Percentiles rank a stretch among this genome's conserved stretches.
phyloP scores from a whole-genome alignment of 441 rosid genomes.

The Erysimum cheiri region DNA sequence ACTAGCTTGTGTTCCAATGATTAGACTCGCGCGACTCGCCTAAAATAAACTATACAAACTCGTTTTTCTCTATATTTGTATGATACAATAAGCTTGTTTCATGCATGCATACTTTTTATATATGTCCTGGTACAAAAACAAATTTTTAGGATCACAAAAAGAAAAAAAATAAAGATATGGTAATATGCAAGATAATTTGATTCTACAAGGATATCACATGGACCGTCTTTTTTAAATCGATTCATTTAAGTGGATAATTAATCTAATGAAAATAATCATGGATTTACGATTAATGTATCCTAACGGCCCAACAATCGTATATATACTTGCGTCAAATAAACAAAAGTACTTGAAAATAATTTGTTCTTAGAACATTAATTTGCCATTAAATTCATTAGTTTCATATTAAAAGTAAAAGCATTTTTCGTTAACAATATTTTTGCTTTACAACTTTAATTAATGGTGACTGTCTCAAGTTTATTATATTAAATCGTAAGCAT shows the following conservation, averaged over 20 bases:
- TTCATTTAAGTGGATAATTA: background rate
- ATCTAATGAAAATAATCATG: background rate
- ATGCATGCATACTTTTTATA: constrained; percentile 16
- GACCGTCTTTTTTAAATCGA: background rate
- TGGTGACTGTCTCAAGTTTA: constrained; percentile 10
- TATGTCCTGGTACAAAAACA: background rate
- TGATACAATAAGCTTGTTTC: background rate
- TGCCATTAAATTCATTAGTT: background rate
- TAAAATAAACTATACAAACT: background rate
- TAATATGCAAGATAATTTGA: background rate
- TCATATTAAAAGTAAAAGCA: constrained; percentile 8
- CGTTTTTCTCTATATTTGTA: too few relatives aligned
- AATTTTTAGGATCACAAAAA: background rate
- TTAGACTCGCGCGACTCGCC: background rate
- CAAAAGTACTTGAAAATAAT: background rate
- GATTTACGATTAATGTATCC: constrained; percentile 1
- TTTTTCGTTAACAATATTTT: constrained; percentile 1
- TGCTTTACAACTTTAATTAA: constrained; percentile 27
- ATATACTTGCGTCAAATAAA: background rate
- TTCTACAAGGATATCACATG: constrained; percentile 9
- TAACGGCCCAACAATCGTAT: background rate
- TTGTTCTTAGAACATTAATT: background rate
- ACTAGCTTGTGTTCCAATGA: too few relatives aligned
- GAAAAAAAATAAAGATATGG: background rate
- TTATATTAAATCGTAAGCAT: constrained; percentile 17